Percentiles rank a stretch among this genome's conserved stretches.
Evolutionary conservation across 306 rosid genomes (phyloP).

Genomic region (Potentilla sterilis): DNA sequence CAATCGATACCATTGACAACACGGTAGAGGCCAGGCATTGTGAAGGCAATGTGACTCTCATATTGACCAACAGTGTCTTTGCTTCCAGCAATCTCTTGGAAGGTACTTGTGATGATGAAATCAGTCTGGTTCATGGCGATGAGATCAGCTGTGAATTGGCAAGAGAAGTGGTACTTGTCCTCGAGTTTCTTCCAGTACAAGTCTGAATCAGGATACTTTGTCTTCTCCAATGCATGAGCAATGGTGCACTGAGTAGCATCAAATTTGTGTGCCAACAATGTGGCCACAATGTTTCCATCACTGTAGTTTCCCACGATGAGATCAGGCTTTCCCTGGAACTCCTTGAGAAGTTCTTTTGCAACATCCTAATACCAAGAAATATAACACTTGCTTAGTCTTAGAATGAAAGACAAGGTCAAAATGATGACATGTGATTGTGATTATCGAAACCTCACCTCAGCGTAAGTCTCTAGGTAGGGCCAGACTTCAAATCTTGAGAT

Average conservation of each 20-base stretch:
- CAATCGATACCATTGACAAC: constrained; percentile 90
- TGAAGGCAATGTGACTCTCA: constrained; percentile 94
- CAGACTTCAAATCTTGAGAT: constrained; percentile 99
- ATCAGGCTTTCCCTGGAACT: constrained; percentile 93
- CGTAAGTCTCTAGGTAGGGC: constrained; percentile 91
- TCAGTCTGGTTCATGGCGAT: constrained; percentile 98
- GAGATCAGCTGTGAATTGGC: constrained; percentile 98
- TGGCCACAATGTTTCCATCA: constrained; percentile 96
- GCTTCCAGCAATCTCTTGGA: constrained; percentile 99
- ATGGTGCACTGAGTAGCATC: constrained; percentile 99
- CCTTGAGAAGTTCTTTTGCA: constrained; percentile 75
- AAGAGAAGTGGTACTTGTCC: constrained; percentile 87
- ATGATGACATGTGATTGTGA: not conserved
- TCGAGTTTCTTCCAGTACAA: constrained; percentile 90
- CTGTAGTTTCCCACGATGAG: constrained; percentile 96
- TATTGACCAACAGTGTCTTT: constrained; percentile 95
- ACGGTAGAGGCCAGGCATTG: constrained; percentile 96
- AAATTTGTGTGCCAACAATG: constrained; percentile 80
- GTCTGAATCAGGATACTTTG: constrained; percentile 95
- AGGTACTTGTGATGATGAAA: constrained; percentile 93
- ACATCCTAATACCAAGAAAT: constrained; percentile 58
- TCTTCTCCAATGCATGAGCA: constrained; percentile 98
- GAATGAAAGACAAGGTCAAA: not conserved
- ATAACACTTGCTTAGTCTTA: not conserved
- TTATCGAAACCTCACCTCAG: constrained; percentile 53